These are phyloP conservation scores for Penicillium verhagenii DNA, from an alignment of 495 filamentous ascomycete genomes.

Conservation along the genomic window DNA sequence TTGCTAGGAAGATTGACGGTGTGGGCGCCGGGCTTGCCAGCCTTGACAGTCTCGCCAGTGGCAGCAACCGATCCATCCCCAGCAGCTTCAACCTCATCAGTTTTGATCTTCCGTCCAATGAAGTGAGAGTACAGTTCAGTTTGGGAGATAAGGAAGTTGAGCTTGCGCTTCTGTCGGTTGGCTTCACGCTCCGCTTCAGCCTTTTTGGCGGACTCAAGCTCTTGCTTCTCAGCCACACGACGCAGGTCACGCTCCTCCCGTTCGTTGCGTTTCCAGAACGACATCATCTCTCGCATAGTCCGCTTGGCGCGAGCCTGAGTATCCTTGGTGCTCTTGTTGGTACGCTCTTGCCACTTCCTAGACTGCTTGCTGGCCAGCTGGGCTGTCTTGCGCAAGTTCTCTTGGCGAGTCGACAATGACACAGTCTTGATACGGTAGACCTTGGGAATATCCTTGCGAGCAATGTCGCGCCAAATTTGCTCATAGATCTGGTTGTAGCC, in stretches of 20 bases:
- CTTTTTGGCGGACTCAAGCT: constrained; percentile 93
- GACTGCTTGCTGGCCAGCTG: constrained; percentile 97
- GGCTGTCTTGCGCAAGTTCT: constrained; percentile 95
- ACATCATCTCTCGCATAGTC: constrained; percentile 99
- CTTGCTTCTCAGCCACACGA: constrained; percentile 91
- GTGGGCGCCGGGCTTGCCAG: constrained; percentile 45
- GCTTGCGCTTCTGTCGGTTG: constrained; percentile 94
- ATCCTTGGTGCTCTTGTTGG: constrained; percentile 98
- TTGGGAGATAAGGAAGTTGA: constrained; percentile 99
- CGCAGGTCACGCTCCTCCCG: constrained; percentile 92
- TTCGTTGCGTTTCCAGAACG: constrained; percentile 99
- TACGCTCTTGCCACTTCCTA: constrained; percentile 92
- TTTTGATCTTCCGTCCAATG: constrained; percentile 98
- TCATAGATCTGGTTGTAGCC: constrained; percentile 97
- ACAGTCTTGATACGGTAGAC: constrained; percentile 80
- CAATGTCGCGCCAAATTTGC: constrained; percentile 95
- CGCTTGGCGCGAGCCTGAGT: constrained; percentile 95
- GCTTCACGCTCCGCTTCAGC: constrained; percentile 96
- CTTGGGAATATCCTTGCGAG: constrained; percentile 89
- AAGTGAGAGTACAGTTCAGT: constrained; percentile 99
- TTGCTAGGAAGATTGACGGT: constrained; percentile 58
- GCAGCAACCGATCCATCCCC: constrained; percentile 69
- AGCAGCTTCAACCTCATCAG: constrained; percentile 87
- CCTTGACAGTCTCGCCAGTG: constrained; percentile 42
- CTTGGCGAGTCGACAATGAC: constrained; percentile 78